phyloP scores from a whole-genome alignment of 306 rosid genomes.

The Malus asiatica region DNA sequence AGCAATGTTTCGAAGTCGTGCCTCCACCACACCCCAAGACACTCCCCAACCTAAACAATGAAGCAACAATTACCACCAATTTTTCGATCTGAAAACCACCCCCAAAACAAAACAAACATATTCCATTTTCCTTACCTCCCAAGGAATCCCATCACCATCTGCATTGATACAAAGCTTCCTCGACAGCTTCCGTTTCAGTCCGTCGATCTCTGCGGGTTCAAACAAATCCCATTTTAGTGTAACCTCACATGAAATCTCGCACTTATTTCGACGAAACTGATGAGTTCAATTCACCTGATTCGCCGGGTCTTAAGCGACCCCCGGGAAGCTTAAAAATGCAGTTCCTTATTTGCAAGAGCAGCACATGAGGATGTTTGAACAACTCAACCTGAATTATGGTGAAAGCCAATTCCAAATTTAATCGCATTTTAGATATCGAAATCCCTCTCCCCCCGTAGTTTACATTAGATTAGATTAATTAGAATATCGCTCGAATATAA shows the following conservation, averaged over 20 bases:
- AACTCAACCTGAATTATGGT: constrained; percentile 64
- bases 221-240: constrained; percentile 4
- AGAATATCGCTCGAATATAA: background rate
- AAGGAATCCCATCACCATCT: constrained; percentile 46
- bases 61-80: background rate
- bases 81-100: background rate
- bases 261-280: background rate
- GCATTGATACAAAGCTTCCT: constrained; percentile 56
- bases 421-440: background rate
- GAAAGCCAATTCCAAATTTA: background rate
- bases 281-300: constrained; percentile 50
- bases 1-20: constrained; percentile 63
- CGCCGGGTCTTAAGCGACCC: constrained; percentile 80
- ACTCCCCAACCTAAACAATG: constrained; percentile 60
- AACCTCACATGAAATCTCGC: background rate
- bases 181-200: constrained; percentile 67
- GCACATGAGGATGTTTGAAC: constrained; percentile 85
- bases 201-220: constrained; percentile 55
- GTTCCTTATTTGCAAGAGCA: constrained; percentile 69
- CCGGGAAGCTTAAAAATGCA: constrained; percentile 80
- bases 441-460: too few relatives aligned
- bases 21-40: constrained; percentile 90
- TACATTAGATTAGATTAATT: background rate
- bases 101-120: background rate
- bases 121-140: constrained; percentile 65